Conservation (phyloP, 805 yeast species). For the Nakazawaea siamensis region DNA sequence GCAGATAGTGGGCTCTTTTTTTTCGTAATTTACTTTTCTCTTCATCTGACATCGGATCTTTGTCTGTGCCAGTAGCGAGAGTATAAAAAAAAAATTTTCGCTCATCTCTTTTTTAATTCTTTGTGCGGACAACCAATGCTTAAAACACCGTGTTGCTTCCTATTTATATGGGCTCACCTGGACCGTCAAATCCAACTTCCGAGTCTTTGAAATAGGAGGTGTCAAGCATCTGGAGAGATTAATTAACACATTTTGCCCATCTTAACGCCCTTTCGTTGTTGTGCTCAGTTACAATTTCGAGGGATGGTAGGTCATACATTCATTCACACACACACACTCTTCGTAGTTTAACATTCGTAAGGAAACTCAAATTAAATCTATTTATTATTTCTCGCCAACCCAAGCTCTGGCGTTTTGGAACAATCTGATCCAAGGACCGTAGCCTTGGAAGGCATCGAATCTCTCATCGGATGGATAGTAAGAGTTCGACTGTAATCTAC, state of each 20-base stretch:
- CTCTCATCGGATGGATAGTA: constrained; percentile 69
- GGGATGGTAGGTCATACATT: constrained; percentile 70
- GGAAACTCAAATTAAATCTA: background rate
- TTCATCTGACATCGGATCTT: no score
- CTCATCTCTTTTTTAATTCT: constrained; percentile 20
- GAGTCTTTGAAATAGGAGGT: constrained; percentile 31
- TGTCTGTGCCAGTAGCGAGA: no score
- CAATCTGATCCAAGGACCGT: constrained; percentile 93
- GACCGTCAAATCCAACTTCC: constrained; percentile 11
- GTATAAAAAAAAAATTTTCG: constrained; percentile 7
- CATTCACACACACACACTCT: no score
- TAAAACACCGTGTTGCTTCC: constrained; percentile 61
- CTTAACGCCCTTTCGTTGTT: constrained; percentile 57
- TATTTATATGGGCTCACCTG: constrained; percentile 14
- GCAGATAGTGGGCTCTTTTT: no score
- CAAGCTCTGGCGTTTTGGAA: constrained; percentile 91
- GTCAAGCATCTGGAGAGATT: constrained; percentile 70
- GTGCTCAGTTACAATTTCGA: constrained; percentile 26
- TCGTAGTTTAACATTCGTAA: no score
- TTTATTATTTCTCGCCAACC: constrained; percentile 40
- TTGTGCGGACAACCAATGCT: constrained; percentile 76
- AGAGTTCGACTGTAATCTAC: constrained; percentile 81
- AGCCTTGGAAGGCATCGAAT: constrained; percentile 57
- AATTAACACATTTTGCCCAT: constrained; percentile 39
- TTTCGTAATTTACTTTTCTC: background rate